Base-by-base conservation (phyloP, 2,329 filamentous ascomycete species). In the Diaporthe humulicola region DNA sequence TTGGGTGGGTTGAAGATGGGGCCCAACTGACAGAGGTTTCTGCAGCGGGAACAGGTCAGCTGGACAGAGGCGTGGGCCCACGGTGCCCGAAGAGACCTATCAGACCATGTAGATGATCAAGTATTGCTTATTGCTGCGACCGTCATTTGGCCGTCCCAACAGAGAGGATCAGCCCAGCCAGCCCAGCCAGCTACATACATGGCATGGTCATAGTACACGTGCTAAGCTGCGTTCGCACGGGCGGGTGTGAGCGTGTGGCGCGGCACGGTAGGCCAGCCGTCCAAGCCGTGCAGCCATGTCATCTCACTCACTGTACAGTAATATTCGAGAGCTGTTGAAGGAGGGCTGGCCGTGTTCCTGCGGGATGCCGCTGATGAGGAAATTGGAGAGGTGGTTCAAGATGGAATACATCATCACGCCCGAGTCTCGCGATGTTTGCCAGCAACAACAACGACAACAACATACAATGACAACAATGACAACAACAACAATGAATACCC, bases 11-110 rank as follows among this genome's bases (percentile, higher is more conserved):
- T 40, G 3, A 25, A 33, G 6, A 22, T 30, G 58, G 60, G 60
- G 28, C 42, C 19, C 30, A 30, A 66, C 61, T 66, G 61, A 66
- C 61, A 66, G 28, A 67, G 30, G 45, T 52, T 8, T 38, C 64
- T 67, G 64, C 45, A 67, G 42, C 61, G 30, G 22, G 5, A 48
- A 33, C 42, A 67, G 7, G 61, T 67, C 61, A 67, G 61, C 61
- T 67, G 61, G 30, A 19, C 61, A 67, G 45, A 36, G 38, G 22
- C 28, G 42, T 50, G 61, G 61, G 42, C 10, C 61, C 61, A 66
- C 60, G 12, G 57, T 60, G 5, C 40, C 60, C 40, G 57, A 42
- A 25, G 36, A 28, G 57, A 60, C 19, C 56, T 38, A 58, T 19
- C 22, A n/a, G 45, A 36, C 33, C 9, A 22, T 33, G 28, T 56